These are phyloP conservation scores for Cajanus cajan DNA, from an alignment of 306 rosid species.

Conservation along the genomic window DNA sequence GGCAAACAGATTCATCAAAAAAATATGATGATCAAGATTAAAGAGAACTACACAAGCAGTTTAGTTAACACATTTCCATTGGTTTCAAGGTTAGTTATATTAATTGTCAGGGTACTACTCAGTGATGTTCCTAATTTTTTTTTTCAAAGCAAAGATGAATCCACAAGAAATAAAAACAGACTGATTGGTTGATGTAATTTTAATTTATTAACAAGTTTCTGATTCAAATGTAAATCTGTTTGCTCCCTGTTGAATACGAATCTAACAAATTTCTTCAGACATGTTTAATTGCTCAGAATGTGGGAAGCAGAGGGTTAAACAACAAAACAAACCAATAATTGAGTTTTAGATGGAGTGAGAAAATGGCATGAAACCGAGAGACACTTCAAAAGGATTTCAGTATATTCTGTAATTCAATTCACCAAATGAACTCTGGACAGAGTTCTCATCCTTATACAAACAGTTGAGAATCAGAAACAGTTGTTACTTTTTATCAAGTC, in stretches of 20 bases:
- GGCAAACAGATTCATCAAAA: background rate
- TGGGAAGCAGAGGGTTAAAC: no score
- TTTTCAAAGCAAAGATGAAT: background rate
- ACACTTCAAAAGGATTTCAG: background rate
- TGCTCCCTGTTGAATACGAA: no score
- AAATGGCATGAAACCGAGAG: background rate
- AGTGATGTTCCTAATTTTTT: background rate
- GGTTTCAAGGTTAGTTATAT: background rate
- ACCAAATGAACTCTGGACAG: background rate
- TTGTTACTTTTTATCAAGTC: background rate
- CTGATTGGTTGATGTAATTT: background rate
- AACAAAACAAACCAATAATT: no score
- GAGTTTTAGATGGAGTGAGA: no score
- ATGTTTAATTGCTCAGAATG: no score
- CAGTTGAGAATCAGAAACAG: background rate
- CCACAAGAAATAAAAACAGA: constrained; percentile 21
- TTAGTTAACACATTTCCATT: background rate
- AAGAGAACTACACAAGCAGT: background rate
- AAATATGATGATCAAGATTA: background rate
- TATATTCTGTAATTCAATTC: background rate
- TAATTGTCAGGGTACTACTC: background rate
- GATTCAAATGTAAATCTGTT: no score
- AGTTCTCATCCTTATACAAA: background rate
- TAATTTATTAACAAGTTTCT: no score
- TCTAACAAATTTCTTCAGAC: no score